Conservation (phyloP, 176 grass and related monocot genomes). For the Alopecurus myosuroides region DNA sequence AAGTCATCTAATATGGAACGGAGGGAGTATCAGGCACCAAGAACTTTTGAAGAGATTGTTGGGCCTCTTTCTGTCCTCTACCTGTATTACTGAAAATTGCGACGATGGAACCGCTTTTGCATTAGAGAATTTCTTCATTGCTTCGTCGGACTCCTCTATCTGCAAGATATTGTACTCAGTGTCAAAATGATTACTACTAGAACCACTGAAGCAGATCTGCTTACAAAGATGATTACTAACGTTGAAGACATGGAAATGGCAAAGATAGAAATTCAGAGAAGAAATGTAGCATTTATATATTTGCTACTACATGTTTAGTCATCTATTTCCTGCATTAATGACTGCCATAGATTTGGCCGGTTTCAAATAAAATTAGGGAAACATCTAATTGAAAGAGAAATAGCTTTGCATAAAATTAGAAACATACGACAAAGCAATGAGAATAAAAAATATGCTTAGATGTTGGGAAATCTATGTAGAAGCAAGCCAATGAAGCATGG, state of each 20-base stretch:
- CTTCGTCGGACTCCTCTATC: slow-evolving; percentile 61
- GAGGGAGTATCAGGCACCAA: slow-evolving; percentile 32
- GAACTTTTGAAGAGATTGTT: slow-evolving; percentile 63
- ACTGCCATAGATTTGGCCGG: too few species aligned
- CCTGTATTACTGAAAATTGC: slow-evolving; percentile 59
- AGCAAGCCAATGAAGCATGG: too few species aligned
- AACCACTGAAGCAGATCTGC: neutral
- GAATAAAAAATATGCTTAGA: too few species aligned
- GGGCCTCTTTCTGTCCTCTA: slow-evolving; percentile 55
- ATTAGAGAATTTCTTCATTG: slow-evolving; percentile 78
- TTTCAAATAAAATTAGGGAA: too few species aligned
- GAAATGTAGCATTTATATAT: neutral
- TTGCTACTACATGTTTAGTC: too few species aligned
- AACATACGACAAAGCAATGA: too few species aligned
- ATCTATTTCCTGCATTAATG: too few species aligned
- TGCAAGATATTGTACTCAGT: slow-evolving; percentile 6
- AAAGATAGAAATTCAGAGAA: neutral
- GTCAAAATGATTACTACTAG: neutral
- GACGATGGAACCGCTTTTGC: slow-evolving; percentile 76
- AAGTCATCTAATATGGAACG: too few species aligned
- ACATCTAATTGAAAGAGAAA: too few species aligned
- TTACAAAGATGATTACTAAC: neutral
- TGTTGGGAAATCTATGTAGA: too few species aligned
- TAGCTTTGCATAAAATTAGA: too few species aligned
- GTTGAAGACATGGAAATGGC: neutral